phyloP scores from a whole-genome alignment of 805 yeast species.

The Saccharomycopsis sp. region DNA sequence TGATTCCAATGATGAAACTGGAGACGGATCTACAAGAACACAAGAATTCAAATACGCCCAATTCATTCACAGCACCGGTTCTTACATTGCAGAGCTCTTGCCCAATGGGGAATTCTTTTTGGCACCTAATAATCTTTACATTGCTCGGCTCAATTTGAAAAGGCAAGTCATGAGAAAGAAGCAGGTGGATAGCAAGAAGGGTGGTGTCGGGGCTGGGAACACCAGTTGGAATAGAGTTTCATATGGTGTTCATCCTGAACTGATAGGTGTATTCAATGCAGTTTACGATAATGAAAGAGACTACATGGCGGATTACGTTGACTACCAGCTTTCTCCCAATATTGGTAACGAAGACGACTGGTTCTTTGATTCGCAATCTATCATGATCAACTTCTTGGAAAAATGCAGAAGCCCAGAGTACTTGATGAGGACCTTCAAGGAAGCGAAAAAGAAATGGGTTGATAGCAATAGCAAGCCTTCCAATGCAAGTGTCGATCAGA shows the following conservation, averaged over 20 bases:
- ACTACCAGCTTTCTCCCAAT: conserved; percentile 6
- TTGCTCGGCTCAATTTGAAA: conserved; percentile 57
- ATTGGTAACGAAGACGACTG: conserved; percentile 21
- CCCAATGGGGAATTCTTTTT: conserved; percentile 69
- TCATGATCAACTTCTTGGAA: conserved; percentile 60
- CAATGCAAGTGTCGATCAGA: no score
- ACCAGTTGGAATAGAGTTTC: not conserved
- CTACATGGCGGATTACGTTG: conserved; percentile 8
- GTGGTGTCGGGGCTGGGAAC: not conserved
- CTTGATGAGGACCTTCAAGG: conserved; percentile 45
- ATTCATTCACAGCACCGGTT: conserved; percentile 83
- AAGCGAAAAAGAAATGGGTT: conserved; percentile 36
- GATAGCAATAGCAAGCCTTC: no score
- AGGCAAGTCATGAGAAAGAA: conserved; percentile 21
- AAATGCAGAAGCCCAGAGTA: conserved; percentile 46
- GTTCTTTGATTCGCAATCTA: conserved; percentile 56
- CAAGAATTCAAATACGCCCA: conserved; percentile 47
- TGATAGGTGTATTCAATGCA: conserved; percentile 1
- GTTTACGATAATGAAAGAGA: conserved; percentile 9
- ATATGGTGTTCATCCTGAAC: not conserved
- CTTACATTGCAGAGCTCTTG: conserved; percentile 78
- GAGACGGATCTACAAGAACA: conserved; percentile 1
- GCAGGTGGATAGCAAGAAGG: conserved; percentile 1
- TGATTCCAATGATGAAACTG: not conserved
- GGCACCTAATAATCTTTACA: conserved; percentile 81